Conservation (phyloP, 1,139 yeast species). For the Magnusiomyces magnusii region DNA sequence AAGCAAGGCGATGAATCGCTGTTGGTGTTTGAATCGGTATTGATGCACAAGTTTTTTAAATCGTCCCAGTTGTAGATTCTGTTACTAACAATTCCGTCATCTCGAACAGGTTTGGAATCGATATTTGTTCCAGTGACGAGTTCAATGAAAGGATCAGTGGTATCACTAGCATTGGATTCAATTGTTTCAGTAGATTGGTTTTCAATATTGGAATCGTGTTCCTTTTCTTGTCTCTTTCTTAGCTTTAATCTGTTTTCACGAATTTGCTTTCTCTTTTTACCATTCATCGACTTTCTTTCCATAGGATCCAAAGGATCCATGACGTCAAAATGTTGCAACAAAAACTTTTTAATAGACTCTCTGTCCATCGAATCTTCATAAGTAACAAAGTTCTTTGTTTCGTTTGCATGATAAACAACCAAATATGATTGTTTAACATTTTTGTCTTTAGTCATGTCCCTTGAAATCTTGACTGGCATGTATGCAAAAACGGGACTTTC, state of each 20-base stretch:
- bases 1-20: neutral
- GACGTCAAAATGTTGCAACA: conserved; percentile 23
- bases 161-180: neutral
- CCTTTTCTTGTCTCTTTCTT: neutral
- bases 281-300: conserved; percentile 9
- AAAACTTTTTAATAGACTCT: conserved; percentile 26
- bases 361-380: conserved; percentile 33
- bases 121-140: neutral
- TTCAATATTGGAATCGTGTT: neutral
- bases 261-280: conserved; percentile 10
- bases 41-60: neutral
- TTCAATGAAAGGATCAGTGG: neutral
- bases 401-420: conserved; percentile 26
- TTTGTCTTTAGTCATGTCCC: neutral
- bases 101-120: no score
- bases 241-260: neutral
- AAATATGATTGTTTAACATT: conserved; percentile 15
- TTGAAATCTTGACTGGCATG: neutral
- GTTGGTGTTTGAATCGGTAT: neutral
- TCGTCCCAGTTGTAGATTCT: neutral
- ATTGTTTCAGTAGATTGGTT: neutral
- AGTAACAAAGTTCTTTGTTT: conserved; percentile 18
- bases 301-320: conserved; percentile 17
- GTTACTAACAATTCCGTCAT: neutral
- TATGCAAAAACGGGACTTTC: conserved; percentile 5